Evolutionary conservation across 2,329 filamentous ascomycete genomes (phyloP), one percentile per base, ranked within the genome.

Genomic region (Fusarium mangiferae): DNA sequence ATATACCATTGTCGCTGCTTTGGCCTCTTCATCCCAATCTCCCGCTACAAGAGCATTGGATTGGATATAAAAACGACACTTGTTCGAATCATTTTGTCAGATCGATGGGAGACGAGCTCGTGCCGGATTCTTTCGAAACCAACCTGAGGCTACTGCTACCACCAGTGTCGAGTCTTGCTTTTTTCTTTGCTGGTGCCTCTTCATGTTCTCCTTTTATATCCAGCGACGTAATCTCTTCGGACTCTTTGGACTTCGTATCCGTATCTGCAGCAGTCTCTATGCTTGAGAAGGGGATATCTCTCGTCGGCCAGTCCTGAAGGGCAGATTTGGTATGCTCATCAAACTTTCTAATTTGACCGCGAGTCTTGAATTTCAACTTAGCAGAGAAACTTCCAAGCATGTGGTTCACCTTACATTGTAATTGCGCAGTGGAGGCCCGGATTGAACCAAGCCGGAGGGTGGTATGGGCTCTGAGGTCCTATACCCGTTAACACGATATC

Each of bases 1-100:
- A 68, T 72, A 73, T 75, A 74, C 73, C 72, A 72, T 60, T 49
- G 39, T 36, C 44, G 35, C 52, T 60, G 57, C 58, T 56, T 56
- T 63, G 30, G 44, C 35, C 30, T 46, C 35, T 42, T 45, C 15
- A 36, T 33, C 18, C 30, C 13, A 38, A 18, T 13, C 11, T 9
- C n/a, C 17, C 13, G 10, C 26, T 39, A 12, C 12, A 35, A n/a
- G 24, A 55, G 22, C 8, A 30, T 56, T 38, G 11, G 5, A 7
- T 44, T 36, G 10, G 8, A 24, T 42, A 33, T 20, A 6, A 6
- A 22, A 18, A 46, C 14, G 24, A 35, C 11, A 26, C 14, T 38
- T 24, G 20, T 36, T 36, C 24, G n/a, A 8, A 10, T 59, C 39
- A 35, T 28, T 15, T 14, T 15, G 35, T 33, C 24, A 39, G n/a